Percentiles rank a stretch among this genome's conserved stretches.
Evolutionary conservation across 345 rosid genomes (phyloP).

Genomic region (Geranium rotundifolium): DNA sequence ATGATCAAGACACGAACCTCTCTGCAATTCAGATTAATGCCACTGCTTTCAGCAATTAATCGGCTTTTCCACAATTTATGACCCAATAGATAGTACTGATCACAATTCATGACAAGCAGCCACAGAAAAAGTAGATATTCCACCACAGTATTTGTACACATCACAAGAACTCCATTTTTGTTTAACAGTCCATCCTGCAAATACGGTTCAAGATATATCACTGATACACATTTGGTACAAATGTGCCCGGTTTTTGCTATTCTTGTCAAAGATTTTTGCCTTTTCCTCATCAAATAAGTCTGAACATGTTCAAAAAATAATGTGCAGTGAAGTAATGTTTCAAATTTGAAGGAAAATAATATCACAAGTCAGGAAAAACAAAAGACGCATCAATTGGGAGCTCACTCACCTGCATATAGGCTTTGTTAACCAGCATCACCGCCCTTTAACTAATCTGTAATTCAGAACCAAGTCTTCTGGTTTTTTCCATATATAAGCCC

Average conservation of each 20-base stretch:
- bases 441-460: constrained; percentile 65
- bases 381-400: background rate
- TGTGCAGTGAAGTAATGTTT: too few species aligned
- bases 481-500: constrained; percentile 94
- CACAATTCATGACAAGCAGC: background rate
- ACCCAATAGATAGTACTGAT: background rate
- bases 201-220: too few species aligned
- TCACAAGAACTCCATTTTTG: background rate
- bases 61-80: too few species aligned
- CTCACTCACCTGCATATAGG: background rate
- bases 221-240: too few species aligned
- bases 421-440: constrained; percentile 27
- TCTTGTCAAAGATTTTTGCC: too few species aligned
- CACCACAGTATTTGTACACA: background rate
- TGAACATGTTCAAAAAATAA: too few species aligned
- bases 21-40: background rate
- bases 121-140: background rate
- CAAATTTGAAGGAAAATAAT: too few species aligned
- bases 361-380: too few species aligned
- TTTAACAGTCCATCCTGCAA: background rate
- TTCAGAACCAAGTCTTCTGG: constrained; percentile 86
- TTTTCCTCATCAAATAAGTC: too few species aligned
- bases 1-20: background rate
- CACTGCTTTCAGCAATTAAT: background rate
- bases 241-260: too few species aligned